Percentiles rank a stretch among this genome's conserved stretches.
These are phyloP conservation scores for Coleophoma cylindrospora DNA, from an alignment of 2,329 filamentous ascomycete species.

Conservation along the genomic window DNA sequence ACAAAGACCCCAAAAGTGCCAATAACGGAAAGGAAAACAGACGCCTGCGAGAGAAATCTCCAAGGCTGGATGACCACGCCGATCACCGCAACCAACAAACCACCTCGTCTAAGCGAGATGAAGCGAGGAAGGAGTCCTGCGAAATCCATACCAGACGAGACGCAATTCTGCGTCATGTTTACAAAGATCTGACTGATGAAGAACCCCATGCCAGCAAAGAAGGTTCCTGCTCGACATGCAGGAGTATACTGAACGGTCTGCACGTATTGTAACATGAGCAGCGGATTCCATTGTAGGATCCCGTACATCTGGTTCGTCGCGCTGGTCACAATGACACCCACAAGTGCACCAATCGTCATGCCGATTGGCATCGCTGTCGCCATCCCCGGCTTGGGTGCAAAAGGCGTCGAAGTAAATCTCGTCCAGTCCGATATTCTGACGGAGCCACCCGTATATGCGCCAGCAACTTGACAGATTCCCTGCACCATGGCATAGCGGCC, in stretches of 20 bases:
- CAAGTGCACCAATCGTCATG: not conserved
- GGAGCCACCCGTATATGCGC: not conserved
- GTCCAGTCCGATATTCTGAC: not conserved
- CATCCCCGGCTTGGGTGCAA: conserved; percentile 9
- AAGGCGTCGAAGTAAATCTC: conserved; percentile 2
- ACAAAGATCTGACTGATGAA: conserved; percentile 7
- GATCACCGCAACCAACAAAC: not conserved
- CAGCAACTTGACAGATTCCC: not conserved
- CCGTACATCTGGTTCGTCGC: not conserved
- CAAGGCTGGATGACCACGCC: not conserved
- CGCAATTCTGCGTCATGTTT: not conserved
- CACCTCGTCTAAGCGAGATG: not conserved
- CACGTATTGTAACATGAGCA: conserved; percentile 9
- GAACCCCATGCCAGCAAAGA: conserved; percentile 11
- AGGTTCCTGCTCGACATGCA: conserved; percentile 8
- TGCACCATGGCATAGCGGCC: not conserved
- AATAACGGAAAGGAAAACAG: not conserved
- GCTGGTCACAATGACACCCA: not conserved
- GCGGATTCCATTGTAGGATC: not conserved
- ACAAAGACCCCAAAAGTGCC: not conserved
- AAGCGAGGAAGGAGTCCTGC: not conserved
- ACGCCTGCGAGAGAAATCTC: not conserved
- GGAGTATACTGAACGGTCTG: conserved; percentile 6
- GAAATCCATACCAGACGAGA: not conserved
- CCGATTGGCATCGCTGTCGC: not conserved